Percentiles rank a stretch among this genome's conserved stretches.
Evolutionary conservation across 805 yeast genomes (phyloP).

Genomic region (Saccharomyces cerevisiae): DNA sequence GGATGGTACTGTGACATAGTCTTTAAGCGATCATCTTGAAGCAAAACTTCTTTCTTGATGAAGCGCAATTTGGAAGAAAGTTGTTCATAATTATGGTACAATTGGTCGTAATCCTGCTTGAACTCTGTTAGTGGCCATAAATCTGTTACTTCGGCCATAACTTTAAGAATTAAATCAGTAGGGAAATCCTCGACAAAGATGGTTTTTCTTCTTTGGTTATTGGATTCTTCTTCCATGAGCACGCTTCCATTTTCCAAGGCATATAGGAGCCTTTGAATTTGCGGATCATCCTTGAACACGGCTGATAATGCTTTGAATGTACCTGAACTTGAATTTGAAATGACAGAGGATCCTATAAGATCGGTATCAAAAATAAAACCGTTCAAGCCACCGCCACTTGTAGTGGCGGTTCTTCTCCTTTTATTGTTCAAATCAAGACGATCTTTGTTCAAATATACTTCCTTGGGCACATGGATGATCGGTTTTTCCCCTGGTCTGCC

Average conservation of each 20-base stretch:
- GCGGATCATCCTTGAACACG: constrained; percentile 27
- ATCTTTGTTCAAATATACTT: constrained; percentile 21
- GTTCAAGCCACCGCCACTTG: constrained; percentile 2
- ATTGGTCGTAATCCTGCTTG: constrained; percentile 35
- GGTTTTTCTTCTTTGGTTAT: constrained; percentile 23
- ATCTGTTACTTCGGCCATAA: constrained; percentile 28
- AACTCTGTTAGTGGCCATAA: constrained; percentile 34
- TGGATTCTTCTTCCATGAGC: constrained; percentile 26
- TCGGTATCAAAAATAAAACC: constrained; percentile 18
- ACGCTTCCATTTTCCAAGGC: constrained; percentile 36
- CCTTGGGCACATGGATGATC: constrained; percentile 21
- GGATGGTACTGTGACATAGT: constrained; percentile 7
- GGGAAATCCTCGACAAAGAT: constrained; percentile 34
- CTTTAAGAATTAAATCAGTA: constrained; percentile 22
- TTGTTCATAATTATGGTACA: constrained; percentile 37
- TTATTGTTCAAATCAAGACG: constrained; percentile 15
- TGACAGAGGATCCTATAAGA: constrained; percentile 1
- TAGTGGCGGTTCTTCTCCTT: constrained; percentile 10
- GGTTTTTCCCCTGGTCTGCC: constrained; percentile 26
- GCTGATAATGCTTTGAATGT: constrained; percentile 28
- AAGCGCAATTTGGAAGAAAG: constrained; percentile 33
- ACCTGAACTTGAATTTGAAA: constrained; percentile 4
- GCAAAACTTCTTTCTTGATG: constrained; percentile 17
- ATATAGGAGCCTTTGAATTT: constrained; percentile 33
- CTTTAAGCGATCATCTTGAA: constrained; percentile 25